phyloP scores from a whole-genome alignment of 2,329 filamentous ascomycete genomes.

The Davidsoniella australis region DNA sequence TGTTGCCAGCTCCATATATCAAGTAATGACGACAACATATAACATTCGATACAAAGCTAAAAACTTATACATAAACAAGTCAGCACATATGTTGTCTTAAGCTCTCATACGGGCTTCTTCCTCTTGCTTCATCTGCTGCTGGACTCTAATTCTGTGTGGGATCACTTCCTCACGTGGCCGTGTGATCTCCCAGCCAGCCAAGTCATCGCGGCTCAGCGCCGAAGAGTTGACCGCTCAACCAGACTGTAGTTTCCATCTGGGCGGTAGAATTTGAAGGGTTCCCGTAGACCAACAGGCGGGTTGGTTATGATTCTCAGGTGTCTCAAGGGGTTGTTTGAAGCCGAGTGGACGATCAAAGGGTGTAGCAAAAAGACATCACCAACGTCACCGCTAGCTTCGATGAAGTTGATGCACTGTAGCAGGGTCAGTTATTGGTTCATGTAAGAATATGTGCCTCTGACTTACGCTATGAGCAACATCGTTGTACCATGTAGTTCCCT shows the following conservation, averaged over 20 bases:
- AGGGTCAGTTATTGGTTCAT: background rate
- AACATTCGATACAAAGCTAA: too few relatives aligned
- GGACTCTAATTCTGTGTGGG: constrained; percentile 20
- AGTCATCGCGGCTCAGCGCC: constrained; percentile 28
- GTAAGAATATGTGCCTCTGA: background rate
- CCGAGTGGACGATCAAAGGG: constrained; percentile 42
- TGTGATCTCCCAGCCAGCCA: constrained; percentile 36
- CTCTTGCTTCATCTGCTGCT: constrained; percentile 17
- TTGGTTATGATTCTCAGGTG: constrained; percentile 18
- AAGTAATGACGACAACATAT: too few relatives aligned
- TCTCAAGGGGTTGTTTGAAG: constrained; percentile 21
- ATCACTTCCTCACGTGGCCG: constrained; percentile 31
- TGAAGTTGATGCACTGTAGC: constrained; percentile 27
- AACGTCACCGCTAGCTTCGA: constrained; percentile 34
- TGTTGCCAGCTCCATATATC: too few relatives aligned
- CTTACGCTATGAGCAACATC: constrained; percentile 18
- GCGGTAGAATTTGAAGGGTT: constrained; percentile 23
- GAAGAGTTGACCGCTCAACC: constrained; percentile 38
- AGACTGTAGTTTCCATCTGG: constrained; percentile 31
- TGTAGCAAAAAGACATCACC: constrained; percentile 43
- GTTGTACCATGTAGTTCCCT: constrained; percentile 29
- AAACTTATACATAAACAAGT: too few relatives aligned
- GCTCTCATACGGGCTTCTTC: constrained; percentile 27
- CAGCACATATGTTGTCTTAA: background rate
- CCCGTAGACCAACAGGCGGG: constrained; percentile 28